Conservation (phyloP, 1,284 basidiomycete species). For the Pterulicium gracile region DNA sequence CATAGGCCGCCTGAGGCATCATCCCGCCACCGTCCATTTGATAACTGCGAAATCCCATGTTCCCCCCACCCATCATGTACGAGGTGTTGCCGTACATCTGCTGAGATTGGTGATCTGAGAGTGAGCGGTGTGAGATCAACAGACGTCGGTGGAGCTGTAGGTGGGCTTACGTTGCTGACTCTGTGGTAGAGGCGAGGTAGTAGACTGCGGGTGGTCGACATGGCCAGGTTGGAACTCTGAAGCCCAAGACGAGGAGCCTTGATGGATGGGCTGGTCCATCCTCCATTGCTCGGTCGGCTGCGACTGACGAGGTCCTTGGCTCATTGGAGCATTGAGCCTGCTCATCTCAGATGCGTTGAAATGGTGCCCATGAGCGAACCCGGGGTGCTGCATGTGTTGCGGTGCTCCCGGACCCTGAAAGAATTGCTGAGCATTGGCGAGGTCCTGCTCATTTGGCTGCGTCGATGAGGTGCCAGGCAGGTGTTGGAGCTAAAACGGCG, state of each 20-base stretch:
- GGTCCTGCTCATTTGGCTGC: conserved; percentile 48
- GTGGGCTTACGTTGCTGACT: conserved; percentile 9
- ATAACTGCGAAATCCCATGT: too few species aligned
- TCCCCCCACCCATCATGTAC: too few species aligned
- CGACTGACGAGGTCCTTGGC: conserved; percentile 17
- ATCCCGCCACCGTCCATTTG: too few species aligned
- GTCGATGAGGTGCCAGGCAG: conserved; percentile 44
- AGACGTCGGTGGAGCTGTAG: too few species aligned
- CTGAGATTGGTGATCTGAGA: too few species aligned
- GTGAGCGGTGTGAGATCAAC: too few species aligned
- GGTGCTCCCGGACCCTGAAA: conserved; percentile 40
- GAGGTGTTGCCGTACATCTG: too few species aligned
- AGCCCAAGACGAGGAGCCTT: conserved; percentile 29
- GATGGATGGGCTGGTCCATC: conserved; percentile 33
- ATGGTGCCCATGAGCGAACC: conserved; percentile 21
- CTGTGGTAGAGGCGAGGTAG: conserved; percentile 13
- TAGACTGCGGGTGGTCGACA: conserved; percentile 18
- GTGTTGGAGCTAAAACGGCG: conserved; percentile 48
- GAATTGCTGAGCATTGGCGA: conserved; percentile 69
- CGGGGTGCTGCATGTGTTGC: conserved; percentile 17
- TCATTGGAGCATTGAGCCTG: conserved; percentile 20
- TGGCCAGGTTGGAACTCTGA: conserved; percentile 31
- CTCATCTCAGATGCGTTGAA: conserved; percentile 21
- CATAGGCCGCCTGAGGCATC: not conserved
- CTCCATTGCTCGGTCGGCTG: conserved; percentile 37